phyloP scores from a whole-genome alignment of 768 basidiomycete species.

The Agaricus subrufescens region DNA sequence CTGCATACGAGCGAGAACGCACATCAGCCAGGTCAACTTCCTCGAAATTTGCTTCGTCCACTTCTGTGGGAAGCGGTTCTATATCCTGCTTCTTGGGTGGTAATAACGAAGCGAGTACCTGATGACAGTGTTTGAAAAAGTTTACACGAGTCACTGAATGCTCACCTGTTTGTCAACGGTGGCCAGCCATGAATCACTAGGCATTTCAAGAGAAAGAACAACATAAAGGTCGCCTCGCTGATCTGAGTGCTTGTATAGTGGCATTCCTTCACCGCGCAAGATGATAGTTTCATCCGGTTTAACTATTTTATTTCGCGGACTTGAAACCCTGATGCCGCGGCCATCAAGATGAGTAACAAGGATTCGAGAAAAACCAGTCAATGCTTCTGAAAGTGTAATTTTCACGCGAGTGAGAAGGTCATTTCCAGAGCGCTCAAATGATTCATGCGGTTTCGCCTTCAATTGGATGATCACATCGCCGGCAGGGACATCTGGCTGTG shows the following conservation, averaged over 20 bases:
- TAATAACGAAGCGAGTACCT: slow-evolving; percentile 63
- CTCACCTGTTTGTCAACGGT: slow-evolving; percentile 56
- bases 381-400: slow-evolving; percentile 89
- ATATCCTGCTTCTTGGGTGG: slow-evolving; percentile 76
- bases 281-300: slow-evolving; percentile 70
- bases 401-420: slow-evolving; percentile 78
- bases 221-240: slow-evolving; percentile 80
- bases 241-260: slow-evolving; percentile 58
- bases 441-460: slow-evolving; percentile 59
- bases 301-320: slow-evolving; percentile 72
- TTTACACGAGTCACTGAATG: not conserved
- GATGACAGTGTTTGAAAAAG: not conserved
- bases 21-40: slow-evolving; percentile 45
- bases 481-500: slow-evolving; percentile 77
- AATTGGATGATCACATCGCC: slow-evolving; percentile 91
- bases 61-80: slow-evolving; percentile 64
- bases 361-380: slow-evolving; percentile 92
- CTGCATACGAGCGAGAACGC: slow-evolving; percentile 74
- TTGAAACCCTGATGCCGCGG: slow-evolving; percentile 76
- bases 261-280: slow-evolving; percentile 88
- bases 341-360: slow-evolving; percentile 91
- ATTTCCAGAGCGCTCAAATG: slow-evolving; percentile 79
- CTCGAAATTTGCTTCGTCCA: slow-evolving; percentile 52
- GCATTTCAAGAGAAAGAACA: slow-evolving; percentile 87
- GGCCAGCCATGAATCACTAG: slow-evolving; percentile 69